Percentiles rank a stretch among this genome's conserved stretches.
These are phyloP conservation scores for Pichia sp. DNA, from an alignment of 1,139 yeast genomes.

Conservation along the genomic window DNA sequence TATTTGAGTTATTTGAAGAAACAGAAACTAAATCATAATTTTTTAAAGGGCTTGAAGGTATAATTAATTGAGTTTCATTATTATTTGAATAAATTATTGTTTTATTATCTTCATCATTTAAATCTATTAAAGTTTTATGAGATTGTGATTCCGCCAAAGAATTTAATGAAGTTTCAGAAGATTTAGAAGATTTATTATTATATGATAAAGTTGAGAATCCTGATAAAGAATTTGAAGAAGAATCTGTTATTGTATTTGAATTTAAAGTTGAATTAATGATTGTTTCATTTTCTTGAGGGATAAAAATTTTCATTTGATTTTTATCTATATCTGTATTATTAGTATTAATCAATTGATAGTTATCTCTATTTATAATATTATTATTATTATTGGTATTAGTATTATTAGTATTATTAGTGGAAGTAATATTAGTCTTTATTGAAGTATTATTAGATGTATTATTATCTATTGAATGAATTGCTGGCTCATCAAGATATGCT, in stretches of 20 bases:
- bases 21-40: slow-evolving; percentile 5
- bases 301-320: too few relatives aligned
- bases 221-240: slow-evolving; percentile 1
- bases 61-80: slow-evolving; percentile 2
- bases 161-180: slow-evolving; percentile 13
- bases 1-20: not conserved
- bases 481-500: slow-evolving; percentile 5
- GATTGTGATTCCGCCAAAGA: slow-evolving; percentile 5
- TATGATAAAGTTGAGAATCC: not conserved
- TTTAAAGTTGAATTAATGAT: too few relatives aligned
- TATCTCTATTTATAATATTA: too few relatives aligned
- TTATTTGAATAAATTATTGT: slow-evolving; percentile 9
- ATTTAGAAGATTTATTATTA: slow-evolving; percentile 3
- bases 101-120: slow-evolving; percentile 15
- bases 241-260: not conserved
- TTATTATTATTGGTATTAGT: too few relatives aligned
- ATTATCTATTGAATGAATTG: not conserved
- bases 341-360: too few relatives aligned
- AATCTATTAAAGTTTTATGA: slow-evolving; percentile 6
- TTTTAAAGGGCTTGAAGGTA: slow-evolving; percentile 9
- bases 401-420: too few relatives aligned
- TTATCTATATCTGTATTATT: too few relatives aligned
- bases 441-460: not conserved
- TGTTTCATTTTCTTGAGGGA: too few relatives aligned
- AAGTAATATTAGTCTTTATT: not conserved